Evolutionary conservation across 495 filamentous ascomycete genomes (phyloP).

Genomic region (Chaetomium tenue): DNA sequence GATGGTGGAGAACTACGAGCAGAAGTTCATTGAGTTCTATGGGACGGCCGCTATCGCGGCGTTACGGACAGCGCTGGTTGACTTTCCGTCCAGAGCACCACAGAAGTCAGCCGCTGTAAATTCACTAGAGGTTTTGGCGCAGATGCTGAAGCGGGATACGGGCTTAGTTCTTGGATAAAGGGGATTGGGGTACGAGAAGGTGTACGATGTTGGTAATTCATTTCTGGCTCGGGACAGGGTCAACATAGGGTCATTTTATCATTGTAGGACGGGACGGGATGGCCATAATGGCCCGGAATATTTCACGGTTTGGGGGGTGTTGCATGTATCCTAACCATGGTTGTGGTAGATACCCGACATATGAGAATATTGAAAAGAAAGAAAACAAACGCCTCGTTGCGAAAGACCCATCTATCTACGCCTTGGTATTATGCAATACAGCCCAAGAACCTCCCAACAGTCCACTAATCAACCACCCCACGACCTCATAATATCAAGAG

Average conservation of each 20-base stretch:
- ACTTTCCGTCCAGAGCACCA: conserved; percentile 59
- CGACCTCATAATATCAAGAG: conserved; percentile 51
- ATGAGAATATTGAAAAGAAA: conserved; percentile 12
- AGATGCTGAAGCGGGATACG: conserved; percentile 58
- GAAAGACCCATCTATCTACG: conserved; percentile 12
- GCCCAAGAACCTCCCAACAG: conserved; percentile 8
- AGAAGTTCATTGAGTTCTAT: conserved; percentile 72
- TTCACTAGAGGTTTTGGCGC: conserved; percentile 58
- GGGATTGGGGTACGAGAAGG: background rate
- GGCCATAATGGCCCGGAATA: background rate
- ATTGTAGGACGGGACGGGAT: background rate
- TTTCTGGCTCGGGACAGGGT: conserved; percentile 5
- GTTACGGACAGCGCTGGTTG: conserved; percentile 62
- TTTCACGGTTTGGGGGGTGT: background rate
- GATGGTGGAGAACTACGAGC: conserved; percentile 69
- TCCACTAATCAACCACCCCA: background rate
- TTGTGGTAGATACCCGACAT: conserved; percentile 20
- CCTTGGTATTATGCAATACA: conserved; percentile 13
- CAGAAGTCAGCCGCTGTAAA: conserved; percentile 54
- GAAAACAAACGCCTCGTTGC: conserved; percentile 11
- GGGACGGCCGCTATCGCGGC: conserved; percentile 66
- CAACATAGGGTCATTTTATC: background rate
- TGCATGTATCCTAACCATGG: background rate
- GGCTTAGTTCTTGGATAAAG: conserved; percentile 48
- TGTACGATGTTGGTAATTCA: background rate